Percentiles rank a stretch among this genome's conserved stretches.
Conservation (phyloP, 176 grass and related monocot genomes). For the Oryza coarctata region DNA sequence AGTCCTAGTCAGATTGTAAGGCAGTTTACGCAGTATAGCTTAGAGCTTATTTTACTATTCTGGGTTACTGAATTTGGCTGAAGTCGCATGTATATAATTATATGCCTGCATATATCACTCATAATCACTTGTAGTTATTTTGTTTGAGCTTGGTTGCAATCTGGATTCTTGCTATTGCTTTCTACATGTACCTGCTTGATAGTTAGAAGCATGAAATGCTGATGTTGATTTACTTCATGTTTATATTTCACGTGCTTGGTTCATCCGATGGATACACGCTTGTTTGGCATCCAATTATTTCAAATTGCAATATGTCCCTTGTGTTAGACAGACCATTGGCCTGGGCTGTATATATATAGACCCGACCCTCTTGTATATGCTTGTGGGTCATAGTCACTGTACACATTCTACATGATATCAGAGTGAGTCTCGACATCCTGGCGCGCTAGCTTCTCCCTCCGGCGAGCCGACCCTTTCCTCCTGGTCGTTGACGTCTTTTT, state of each 20-base stretch:
- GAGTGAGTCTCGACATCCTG: too few species aligned
- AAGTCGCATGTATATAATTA: background rate
- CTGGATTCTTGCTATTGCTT: background rate
- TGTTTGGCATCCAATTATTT: conserved; percentile 22
- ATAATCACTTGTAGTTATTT: background rate
- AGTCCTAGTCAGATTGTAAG: background rate
- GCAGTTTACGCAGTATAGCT: background rate
- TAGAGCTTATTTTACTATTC: background rate
- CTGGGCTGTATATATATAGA: too few species aligned
- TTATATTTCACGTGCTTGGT: background rate
- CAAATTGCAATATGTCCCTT: background rate
- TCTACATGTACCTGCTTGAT: background rate
- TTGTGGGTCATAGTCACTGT: too few species aligned
- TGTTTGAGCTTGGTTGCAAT: background rate
- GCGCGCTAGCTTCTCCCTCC: too few species aligned
- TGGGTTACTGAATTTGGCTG: background rate
- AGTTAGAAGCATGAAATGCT: background rate
- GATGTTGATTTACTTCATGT: background rate
- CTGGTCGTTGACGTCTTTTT: too few species aligned
- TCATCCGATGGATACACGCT: background rate
- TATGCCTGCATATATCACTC: background rate
- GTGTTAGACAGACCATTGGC: too few species aligned
- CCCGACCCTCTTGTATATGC: too few species aligned
- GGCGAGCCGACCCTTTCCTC: too few species aligned
- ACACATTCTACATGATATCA: too few species aligned